A percentile compares a stretch with the other conserved stretches of the same genome.
phyloP scores from a whole-genome alignment of 192 early-diverging fungal genomes.

The Borealophlyctis nickersoniae region DNA sequence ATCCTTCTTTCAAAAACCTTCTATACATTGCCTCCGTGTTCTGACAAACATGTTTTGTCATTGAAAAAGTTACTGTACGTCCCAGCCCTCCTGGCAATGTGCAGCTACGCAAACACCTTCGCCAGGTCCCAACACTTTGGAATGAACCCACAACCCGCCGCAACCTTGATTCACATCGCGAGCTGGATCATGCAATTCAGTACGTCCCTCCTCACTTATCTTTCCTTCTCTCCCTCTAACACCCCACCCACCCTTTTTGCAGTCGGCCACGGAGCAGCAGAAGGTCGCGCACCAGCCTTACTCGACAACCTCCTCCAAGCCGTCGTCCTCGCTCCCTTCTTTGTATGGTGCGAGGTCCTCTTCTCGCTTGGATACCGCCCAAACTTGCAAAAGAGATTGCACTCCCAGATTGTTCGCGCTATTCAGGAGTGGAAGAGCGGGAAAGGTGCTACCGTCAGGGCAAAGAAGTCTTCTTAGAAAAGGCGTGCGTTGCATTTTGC shows the following conservation, averaged over 20 bases:
- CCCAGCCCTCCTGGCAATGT: conserved; percentile 41
- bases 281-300: conserved; percentile 83
- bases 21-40: not conserved
- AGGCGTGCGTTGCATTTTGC: no score
- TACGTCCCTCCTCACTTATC: conserved; percentile 7
- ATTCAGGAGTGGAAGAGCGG: conserved; percentile 40
- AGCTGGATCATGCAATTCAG: conserved; percentile 88
- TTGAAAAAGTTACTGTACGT: conserved; percentile 24
- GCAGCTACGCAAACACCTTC: conserved; percentile 65
- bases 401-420: conserved; percentile 50
- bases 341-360: conserved; percentile 84
- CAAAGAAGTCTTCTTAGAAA: no score
- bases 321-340: conserved; percentile 88
- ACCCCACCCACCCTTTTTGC: not conserved
- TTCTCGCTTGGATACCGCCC: conserved; percentile 82
- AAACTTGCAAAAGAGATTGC: conserved; percentile 58
- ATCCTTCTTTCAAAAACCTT: not conserved
- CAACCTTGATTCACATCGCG: conserved; percentile 59
- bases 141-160: conserved; percentile 35
- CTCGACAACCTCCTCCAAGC: conserved; percentile 86
- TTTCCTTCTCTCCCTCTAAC: not conserved
- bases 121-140: conserved; percentile 15
- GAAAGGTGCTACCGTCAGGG: no score
- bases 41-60: no score
- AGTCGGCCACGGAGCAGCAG: conserved; percentile 82